These are phyloP conservation scores for Malus hybrid DNA, from an alignment of 331 rosid species.

Conservation along the genomic window DNA sequence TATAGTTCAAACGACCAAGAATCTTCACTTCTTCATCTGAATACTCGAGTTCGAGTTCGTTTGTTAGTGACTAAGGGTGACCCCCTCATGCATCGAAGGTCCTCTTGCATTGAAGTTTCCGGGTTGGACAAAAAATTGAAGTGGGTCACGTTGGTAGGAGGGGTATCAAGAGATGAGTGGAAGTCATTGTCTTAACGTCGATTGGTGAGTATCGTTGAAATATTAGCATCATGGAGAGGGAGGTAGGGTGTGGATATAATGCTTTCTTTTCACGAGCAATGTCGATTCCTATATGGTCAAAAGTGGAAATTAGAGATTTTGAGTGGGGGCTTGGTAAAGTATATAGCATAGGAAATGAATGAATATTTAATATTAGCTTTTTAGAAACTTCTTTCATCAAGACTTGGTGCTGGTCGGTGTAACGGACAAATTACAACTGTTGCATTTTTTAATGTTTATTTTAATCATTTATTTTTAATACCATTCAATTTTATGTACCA, in stretches of 20 bases:
- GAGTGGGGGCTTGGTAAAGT: constrained; percentile 48
- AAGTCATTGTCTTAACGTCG: not conserved
- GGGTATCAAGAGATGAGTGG: not conserved
- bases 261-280: constrained; percentile 44
- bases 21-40: too few relatives aligned
- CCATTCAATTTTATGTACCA: too few relatives aligned
- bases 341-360: constrained; percentile 15
- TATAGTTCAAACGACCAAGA: too few relatives aligned
- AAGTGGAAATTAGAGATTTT: constrained; percentile 19
- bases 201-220: not conserved
- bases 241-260: not conserved
- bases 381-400: constrained; percentile 8
- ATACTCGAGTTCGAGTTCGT: too few relatives aligned
- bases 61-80: too few relatives aligned
- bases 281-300: constrained; percentile 6
- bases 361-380: constrained; percentile 29
- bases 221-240: not conserved
- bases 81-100: not conserved
- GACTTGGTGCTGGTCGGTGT: not conserved
- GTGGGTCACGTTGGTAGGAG: not conserved
- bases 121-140: not conserved
- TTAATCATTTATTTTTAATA: too few relatives aligned
- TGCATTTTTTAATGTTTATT: too few relatives aligned
- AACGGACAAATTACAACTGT: too few relatives aligned
- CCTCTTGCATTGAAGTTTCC: not conserved